A percentile compares a stretch with the other conserved stretches of the same genome.
Conservation (phyloP, 2,329 filamentous ascomycete species). For the Xylariaceae sp. region DNA sequence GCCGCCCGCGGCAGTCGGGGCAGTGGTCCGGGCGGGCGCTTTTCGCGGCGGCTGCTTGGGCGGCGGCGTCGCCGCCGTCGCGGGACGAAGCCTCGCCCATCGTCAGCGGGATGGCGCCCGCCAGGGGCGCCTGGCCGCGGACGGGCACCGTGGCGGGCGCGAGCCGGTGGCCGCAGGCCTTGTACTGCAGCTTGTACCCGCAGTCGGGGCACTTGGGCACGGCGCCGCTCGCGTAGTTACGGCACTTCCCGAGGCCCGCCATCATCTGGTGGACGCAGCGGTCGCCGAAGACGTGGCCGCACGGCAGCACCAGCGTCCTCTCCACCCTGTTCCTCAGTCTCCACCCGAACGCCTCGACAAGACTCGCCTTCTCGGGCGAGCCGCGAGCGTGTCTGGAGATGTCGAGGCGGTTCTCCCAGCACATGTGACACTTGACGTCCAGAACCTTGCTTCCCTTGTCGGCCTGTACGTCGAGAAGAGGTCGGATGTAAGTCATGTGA, state of each 20-base stretch:
- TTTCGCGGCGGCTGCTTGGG: too few species aligned
- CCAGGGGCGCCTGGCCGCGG: constrained; percentile 7
- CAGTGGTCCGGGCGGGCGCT: constrained; percentile 9
- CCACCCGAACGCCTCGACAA: too few species aligned
- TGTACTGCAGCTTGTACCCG: constrained; percentile 15
- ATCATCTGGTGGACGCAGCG: constrained; percentile 12
- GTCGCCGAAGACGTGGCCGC: constrained; percentile 20
- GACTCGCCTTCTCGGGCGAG: too few species aligned
- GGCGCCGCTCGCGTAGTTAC: not conserved
- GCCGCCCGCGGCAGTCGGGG: constrained; percentile 17
- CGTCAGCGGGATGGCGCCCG: constrained; percentile 17
- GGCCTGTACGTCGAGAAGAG: too few species aligned
- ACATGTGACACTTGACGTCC: too few species aligned
- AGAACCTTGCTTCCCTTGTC: too few species aligned
- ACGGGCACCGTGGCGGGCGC: constrained; percentile 11
- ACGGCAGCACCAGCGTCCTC: constrained; percentile 15
- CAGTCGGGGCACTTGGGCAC: constrained; percentile 16
- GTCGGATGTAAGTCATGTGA: too few species aligned
- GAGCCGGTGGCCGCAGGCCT: constrained; percentile 14
- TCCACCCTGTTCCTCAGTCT: constrained; percentile 11
- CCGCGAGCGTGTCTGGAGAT: not conserved
- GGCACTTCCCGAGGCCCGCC: not conserved
- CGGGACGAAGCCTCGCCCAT: constrained; percentile 18
- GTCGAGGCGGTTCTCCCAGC: too few species aligned
- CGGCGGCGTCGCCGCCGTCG: too few species aligned